Conservation (phyloP, 192 early-diverging fungal species). For the Coemansia sp. region DNA sequence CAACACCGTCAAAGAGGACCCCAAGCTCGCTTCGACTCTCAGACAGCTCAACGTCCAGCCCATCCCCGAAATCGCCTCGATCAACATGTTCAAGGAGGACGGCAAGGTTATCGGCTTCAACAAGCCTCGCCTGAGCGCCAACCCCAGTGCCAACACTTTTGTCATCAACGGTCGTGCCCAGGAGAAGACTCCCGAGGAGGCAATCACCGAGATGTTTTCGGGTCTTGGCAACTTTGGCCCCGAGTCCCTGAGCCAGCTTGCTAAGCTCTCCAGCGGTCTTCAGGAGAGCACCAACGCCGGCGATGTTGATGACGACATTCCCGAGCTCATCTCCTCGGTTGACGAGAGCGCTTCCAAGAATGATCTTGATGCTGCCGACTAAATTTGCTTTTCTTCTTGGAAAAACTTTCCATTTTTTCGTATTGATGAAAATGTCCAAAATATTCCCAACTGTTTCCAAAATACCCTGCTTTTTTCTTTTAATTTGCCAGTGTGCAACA, state of each 20-base stretch:
- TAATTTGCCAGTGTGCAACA: neutral
- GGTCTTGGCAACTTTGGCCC: conserved; percentile 72
- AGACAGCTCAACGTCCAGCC: conserved; percentile 90
- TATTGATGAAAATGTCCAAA: neutral
- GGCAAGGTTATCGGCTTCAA: conserved; percentile 91
- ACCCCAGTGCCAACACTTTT: conserved; percentile 89
- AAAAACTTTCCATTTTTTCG: neutral
- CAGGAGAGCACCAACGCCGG: conserved; percentile 63
- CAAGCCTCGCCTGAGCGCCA: conserved; percentile 79
- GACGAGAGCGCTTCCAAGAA: conserved; percentile 61
- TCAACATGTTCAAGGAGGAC: conserved; percentile 98
- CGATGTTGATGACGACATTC: conserved; percentile 88
- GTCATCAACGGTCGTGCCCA: conserved; percentile 84
- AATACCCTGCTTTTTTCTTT: no score
- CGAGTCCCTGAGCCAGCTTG: conserved; percentile 84
- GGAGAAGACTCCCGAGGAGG: conserved; percentile 53
- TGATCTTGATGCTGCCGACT: conserved; percentile 51
- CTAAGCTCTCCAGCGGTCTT: conserved; percentile 84
- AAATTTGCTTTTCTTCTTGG: conserved; percentile 5
- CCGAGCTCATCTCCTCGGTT: conserved; percentile 82
- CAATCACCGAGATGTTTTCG: conserved; percentile 46
- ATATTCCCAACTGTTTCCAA: no score
- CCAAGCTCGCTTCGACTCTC: conserved; percentile 86
- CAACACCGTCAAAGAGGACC: conserved; percentile 76
- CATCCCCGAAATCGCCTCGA: conserved; percentile 86